Evolutionary conservation across 306 rosid genomes (phyloP).

Genomic region (Vigna angularis): DNA sequence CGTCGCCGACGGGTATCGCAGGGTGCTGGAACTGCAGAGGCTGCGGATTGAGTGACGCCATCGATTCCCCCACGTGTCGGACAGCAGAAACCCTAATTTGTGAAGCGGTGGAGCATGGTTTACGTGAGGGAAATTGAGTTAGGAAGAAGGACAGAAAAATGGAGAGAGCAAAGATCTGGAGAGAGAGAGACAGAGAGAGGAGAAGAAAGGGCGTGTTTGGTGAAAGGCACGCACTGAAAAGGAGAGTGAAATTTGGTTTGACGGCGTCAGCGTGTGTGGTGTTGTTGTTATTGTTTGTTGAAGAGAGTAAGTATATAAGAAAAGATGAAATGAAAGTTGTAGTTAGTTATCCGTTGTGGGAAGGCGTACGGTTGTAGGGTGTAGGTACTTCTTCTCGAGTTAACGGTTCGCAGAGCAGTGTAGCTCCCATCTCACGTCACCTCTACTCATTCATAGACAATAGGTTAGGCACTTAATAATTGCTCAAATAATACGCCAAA

Average conservation of each 20-base stretch:
- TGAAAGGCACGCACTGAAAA: slow-evolving; percentile 47
- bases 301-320: too few relatives aligned
- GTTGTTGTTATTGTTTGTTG: background rate
- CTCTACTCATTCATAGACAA: too few relatives aligned
- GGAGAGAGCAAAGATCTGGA: slow-evolving; percentile 42
- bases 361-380: slow-evolving; percentile 12
- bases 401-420: background rate
- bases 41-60: slow-evolving; percentile 80
- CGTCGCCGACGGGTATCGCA: slow-evolving; percentile 50
- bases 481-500: too few relatives aligned
- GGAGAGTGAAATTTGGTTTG: slow-evolving; percentile 39
- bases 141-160: background rate
- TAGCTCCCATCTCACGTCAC: too few relatives aligned
- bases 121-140: slow-evolving; percentile 20
- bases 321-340: background rate
- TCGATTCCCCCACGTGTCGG: slow-evolving; percentile 19
- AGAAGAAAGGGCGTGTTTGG: slow-evolving; percentile 38
- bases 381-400: background rate
- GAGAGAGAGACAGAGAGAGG: slow-evolving; percentile 11
- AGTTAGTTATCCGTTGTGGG: slow-evolving; percentile 20
- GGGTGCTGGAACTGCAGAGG: slow-evolving; percentile 68
- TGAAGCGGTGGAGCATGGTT: slow-evolving; percentile 37
- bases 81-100: slow-evolving; percentile 60
- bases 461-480: too few relatives aligned
- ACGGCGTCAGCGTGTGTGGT: slow-evolving; percentile 44